Conservation (phyloP, 1,284 basidiomycete genomes). For the Ceratobasidium sp. region DNA sequence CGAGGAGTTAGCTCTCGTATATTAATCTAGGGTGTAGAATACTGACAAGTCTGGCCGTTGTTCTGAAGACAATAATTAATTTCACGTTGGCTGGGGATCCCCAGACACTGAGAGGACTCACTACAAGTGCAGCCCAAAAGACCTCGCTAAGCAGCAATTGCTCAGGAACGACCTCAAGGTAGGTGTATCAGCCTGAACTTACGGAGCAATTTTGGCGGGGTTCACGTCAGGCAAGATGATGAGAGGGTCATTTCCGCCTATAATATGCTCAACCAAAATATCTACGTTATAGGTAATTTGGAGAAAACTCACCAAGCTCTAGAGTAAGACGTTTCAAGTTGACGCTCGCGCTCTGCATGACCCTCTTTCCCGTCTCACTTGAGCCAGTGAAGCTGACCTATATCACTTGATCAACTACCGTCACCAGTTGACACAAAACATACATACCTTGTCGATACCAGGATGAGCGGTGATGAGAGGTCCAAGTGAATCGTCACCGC, state of each 20-base stretch:
- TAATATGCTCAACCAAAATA: constrained; percentile 25
- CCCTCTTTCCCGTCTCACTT: constrained; percentile 61
- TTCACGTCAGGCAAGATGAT: constrained; percentile 59
- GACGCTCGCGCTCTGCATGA: constrained; percentile 61
- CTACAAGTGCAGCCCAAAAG: constrained; percentile 23
- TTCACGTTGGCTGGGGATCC: too few relatives aligned
- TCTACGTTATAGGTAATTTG: too few relatives aligned
- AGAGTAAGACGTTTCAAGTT: constrained; percentile 76
- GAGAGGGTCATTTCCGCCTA: constrained; percentile 62
- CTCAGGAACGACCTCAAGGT: neutral
- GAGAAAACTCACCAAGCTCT: constrained; percentile 64
- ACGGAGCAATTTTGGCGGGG: constrained; percentile 69
- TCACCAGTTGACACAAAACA: neutral
- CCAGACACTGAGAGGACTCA: neutral
- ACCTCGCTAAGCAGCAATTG: neutral
- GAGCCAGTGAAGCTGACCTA: constrained; percentile 59
- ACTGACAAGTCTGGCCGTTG: constrained; percentile 32
- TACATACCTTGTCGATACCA: constrained; percentile 75
- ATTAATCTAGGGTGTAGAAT: neutral
- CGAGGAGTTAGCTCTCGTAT: neutral
- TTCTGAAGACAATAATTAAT: constrained; percentile 2
- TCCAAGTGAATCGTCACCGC: constrained; percentile 87
- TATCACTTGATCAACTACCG: constrained; percentile 41
- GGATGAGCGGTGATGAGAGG: constrained; percentile 80
- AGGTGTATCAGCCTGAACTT: neutral